Evolutionary conservation across 176 grass and related monocot genomes (phyloP).

Genomic region (Oryza officinalis): DNA sequence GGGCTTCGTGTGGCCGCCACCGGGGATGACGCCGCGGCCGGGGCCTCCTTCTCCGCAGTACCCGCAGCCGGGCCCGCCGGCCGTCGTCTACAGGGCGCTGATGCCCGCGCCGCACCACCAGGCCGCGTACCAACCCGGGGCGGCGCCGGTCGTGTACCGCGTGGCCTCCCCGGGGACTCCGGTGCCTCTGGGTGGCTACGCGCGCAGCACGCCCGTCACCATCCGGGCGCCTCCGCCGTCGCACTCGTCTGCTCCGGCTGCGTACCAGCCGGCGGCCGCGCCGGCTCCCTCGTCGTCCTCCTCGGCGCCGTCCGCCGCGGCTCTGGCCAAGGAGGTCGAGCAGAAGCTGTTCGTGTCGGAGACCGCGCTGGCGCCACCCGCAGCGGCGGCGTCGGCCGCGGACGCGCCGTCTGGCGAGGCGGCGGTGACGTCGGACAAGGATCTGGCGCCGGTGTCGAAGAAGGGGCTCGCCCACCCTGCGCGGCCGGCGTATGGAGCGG

Average conservation of each 20-base stretch:
- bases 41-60: neutral
- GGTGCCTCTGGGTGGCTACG: neutral
- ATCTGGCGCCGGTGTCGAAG: conserved; percentile 53
- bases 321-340: conserved; percentile 45
- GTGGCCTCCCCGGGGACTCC: neutral
- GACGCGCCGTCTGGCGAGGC: neutral
- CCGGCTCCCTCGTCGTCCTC: neutral
- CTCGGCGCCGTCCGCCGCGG: neutral
- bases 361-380: conserved; percentile 36
- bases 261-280: neutral
- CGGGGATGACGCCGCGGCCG: neutral
- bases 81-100: conserved; percentile 16
- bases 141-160: conserved; percentile 17
- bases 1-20: conserved; percentile 44
- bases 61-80: neutral
- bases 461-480: conserved; percentile 42
- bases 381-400: neutral
- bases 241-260: neutral
- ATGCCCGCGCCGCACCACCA: neutral
- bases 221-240: neutral
- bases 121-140: neutral
- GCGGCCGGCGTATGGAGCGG: conserved; percentile 33
- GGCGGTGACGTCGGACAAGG: neutral
- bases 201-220: neutral
- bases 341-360: conserved; percentile 54